Conservation (phyloP, 148 eudicot species). For the Silene latifolia region DNA sequence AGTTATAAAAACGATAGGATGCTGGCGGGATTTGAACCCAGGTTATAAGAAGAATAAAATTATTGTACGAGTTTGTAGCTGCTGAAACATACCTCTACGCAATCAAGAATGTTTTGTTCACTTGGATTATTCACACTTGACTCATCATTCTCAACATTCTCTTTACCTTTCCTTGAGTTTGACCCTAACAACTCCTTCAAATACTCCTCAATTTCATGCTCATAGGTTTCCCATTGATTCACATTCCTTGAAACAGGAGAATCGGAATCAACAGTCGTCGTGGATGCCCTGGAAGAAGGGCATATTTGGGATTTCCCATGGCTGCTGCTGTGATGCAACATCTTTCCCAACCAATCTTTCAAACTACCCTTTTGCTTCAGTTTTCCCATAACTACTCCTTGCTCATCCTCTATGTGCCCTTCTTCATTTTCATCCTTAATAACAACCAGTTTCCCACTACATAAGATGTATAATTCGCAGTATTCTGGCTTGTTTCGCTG, state of each 20-base stretch:
- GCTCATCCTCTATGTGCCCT: constrained; percentile 49
- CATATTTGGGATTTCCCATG: constrained; percentile 21
- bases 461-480: constrained; percentile 50
- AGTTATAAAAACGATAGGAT: no score
- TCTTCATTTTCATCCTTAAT: constrained; percentile 51
- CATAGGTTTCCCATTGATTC: constrained; percentile 43
- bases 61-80: neutral
- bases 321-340: constrained; percentile 24
- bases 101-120: constrained; percentile 32
- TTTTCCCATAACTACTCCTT: constrained; percentile 41
- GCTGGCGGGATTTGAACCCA: neutral
- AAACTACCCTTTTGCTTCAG: constrained; percentile 38
- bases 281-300: constrained; percentile 28
- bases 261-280: constrained; percentile 20
- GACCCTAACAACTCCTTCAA: constrained; percentile 41
- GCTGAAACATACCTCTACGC: constrained; percentile 30
- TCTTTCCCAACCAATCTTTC: constrained; percentile 50
- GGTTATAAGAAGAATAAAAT: neutral
- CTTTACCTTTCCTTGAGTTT: constrained; percentile 28
- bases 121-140: constrained; percentile 19
- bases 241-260: constrained; percentile 25
- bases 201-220: constrained; percentile 61
- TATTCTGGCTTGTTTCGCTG: constrained; percentile 56
- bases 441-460: constrained; percentile 50
- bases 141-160: constrained; percentile 27